Conservation (phyloP, 202 grass and related monocot species). For the Schoenoplectus triqueter region DNA sequence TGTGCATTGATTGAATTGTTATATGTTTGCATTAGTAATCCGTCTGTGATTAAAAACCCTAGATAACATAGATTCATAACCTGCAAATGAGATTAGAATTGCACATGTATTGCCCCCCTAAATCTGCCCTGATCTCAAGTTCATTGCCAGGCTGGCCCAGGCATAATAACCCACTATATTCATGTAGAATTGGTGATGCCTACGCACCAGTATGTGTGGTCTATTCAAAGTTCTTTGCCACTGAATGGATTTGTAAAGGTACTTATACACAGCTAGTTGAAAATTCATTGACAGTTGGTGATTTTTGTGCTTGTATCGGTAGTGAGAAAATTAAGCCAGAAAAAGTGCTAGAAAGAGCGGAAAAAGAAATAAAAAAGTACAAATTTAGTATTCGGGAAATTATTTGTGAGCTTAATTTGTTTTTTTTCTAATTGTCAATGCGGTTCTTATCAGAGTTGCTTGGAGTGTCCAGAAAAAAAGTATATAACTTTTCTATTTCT, state of each 20-base stretch:
- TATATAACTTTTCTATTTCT: constrained; percentile 45
- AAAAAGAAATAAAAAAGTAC: constrained; percentile 85
- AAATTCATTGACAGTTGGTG: constrained; percentile 35
- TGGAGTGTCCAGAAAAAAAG: constrained; percentile 59
- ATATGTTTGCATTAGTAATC: too few relatives aligned
- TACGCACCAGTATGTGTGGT: constrained; percentile 37
- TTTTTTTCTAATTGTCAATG: constrained; percentile 75
- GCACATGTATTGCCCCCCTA: too few relatives aligned
- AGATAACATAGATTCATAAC: too few relatives aligned
- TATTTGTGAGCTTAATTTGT: constrained; percentile 66
- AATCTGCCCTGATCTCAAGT: not conserved
- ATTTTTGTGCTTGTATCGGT: constrained; percentile 49
- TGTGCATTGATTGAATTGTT: too few relatives aligned
- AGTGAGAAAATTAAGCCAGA: constrained; percentile 94
- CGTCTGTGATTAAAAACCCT: too few relatives aligned
- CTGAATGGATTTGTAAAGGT: constrained; percentile 37
- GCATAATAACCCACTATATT: not conserved
- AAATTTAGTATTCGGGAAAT: constrained; percentile 93
- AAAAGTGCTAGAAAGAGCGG: constrained; percentile 92
- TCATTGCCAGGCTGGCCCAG: not conserved
- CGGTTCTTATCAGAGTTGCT: constrained; percentile 77
- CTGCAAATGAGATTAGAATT: too few relatives aligned
- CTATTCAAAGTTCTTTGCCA: constrained; percentile 20
- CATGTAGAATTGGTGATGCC: not conserved
- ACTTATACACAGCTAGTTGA: constrained; percentile 33